These are phyloP conservation scores for Beauveria varroae DNA, from an alignment of 2,329 filamentous ascomycete genomes.

Conservation along the genomic window DNA sequence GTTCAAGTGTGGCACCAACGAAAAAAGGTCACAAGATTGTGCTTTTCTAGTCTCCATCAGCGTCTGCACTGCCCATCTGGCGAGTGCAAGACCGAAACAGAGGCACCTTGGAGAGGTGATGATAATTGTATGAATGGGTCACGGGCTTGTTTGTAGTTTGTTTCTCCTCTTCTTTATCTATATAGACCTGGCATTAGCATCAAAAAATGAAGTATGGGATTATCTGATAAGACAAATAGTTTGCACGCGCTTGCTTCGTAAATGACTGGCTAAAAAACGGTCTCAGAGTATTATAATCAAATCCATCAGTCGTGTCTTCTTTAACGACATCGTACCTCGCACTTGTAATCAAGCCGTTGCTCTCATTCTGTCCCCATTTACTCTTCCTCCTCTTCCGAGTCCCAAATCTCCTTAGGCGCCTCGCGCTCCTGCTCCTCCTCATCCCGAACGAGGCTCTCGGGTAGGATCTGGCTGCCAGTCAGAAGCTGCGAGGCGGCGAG, in stretches of 20 bases:
- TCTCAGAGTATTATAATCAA: neutral
- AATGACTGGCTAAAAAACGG: neutral
- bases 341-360: neutral
- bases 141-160: neutral
- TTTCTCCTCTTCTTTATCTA: neutral
- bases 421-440: conserved; percentile 15
- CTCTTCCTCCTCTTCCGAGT: conserved; percentile 27
- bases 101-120: neutral
- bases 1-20: neutral
- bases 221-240: neutral
- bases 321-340: neutral
- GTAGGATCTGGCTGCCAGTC: conserved; percentile 45
- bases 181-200: conserved; percentile 9
- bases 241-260: neutral
- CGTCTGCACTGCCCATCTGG: neutral
- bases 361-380: neutral
- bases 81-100: neutral
- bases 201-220: neutral
- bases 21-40: neutral
- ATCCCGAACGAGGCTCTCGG: conserved; percentile 37
- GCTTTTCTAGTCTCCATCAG: neutral
- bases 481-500: conserved; percentile 37
- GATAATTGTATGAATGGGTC: neutral
- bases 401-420: conserved; percentile 18
- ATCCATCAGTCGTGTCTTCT: neutral